These are phyloP conservation scores for Penicillium sp. DNA, from an alignment of 2,329 filamentous ascomycete species.

Conservation along the genomic window DNA sequence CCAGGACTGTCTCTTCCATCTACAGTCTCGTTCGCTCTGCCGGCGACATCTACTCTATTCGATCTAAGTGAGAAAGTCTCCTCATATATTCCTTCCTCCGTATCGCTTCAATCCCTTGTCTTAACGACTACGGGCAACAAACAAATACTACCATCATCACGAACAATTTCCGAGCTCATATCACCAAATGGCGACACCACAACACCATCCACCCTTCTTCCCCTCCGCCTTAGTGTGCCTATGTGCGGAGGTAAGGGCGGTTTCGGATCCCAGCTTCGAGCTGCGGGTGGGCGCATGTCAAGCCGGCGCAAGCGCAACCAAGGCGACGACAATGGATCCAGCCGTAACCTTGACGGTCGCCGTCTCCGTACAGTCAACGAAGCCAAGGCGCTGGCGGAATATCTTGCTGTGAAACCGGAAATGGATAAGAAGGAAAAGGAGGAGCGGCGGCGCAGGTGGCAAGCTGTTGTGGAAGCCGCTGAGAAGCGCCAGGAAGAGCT, in stretches of 20 bases:
- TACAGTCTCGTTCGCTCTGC: constrained; percentile 79
- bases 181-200: constrained; percentile 39
- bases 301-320: constrained; percentile 86
- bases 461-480: constrained; percentile 82
- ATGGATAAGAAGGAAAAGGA: constrained; percentile 97
- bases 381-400: constrained; percentile 93
- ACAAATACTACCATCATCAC: constrained; percentile 60
- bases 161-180: constrained; percentile 67
- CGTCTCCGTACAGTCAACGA: constrained; percentile 90
- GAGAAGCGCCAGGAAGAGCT: constrained; percentile 85
- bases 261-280: constrained; percentile 95
- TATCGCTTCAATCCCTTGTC: constrained; percentile 63
- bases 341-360: constrained; percentile 89
- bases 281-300: constrained; percentile 97
- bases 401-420: constrained; percentile 91
- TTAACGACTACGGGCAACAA: constrained; percentile 83
- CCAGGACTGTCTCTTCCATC: constrained; percentile 79
- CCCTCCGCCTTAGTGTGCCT: constrained; percentile 78
- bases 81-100: constrained; percentile 62
- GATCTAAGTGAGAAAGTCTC: constrained; percentile 69
- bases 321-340: constrained; percentile 85
- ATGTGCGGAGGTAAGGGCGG: constrained; percentile 95
- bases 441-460: constrained; percentile 78
- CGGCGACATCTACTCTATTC: constrained; percentile 66
- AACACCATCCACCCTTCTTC: constrained; percentile 70